Evolutionary conservation across 768 basidiomycete species (phyloP), one percentile per base, ranked within the genome.

Genomic region (Mycena amicta): DNA sequence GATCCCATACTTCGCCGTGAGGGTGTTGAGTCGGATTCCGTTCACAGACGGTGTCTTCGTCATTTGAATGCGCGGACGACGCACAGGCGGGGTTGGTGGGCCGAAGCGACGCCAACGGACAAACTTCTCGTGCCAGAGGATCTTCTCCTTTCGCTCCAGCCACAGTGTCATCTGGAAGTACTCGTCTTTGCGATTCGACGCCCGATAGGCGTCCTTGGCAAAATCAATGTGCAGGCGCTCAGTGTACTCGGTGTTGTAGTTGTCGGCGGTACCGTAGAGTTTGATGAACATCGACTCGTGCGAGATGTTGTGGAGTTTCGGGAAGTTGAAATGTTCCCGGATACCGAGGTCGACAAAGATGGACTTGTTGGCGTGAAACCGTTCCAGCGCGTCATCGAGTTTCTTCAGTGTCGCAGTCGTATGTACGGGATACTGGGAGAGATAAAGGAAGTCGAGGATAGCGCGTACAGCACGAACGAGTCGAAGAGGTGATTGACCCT

Each of bases 391-490:
- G 0, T 54, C 41, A 4, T 63, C 31, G 0, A 79, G 39, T 2
- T 31, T 27, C 0, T 20, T 25, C 1, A 78, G 68, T 1, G 69
- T 71, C 6, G 60, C 47, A 0, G 56, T 46, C 0, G 66, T 59
- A 37, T 76, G 74, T 2, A 60, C 18, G 1, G 68, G 66, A 50
- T 69, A 71, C 16, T 72, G 72, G 0, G 75, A 68, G 3, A 72
- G 50, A 51, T 72, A 76, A 18, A 73, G 57, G 54, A 77, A 78
- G 53, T 79, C 71, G 1, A 74, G 59, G 0, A 76, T 39, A 0
- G 69, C 71, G 3, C 67, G 67, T 8, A 61, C 55, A n/a, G 71
- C 71, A 5, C 40, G 40, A 5, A 70, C 5, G 1, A 66, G 56
- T 3, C 30, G 22, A 25, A 26, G 4, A 2, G 62, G 40, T 18